Evolutionary conservation across 306 rosid species (phyloP).

Genomic region (Castanospermum australe): DNA sequence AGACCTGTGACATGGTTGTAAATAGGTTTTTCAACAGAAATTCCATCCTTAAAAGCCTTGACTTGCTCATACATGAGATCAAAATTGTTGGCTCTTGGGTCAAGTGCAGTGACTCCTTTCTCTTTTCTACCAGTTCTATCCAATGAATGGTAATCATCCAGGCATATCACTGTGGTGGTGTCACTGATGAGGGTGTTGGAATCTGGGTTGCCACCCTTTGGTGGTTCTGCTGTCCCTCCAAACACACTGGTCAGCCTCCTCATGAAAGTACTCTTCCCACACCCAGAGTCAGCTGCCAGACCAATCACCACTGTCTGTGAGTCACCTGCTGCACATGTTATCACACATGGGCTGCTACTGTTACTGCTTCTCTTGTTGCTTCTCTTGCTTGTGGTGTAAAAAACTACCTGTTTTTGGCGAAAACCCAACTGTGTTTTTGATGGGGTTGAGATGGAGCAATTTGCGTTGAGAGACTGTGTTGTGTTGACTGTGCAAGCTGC

Average conservation of each 20-base stretch:
- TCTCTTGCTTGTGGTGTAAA: slow-evolving; percentile 54
- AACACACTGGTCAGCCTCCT: slow-evolving; percentile 93
- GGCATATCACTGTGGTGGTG: slow-evolving; percentile 93
- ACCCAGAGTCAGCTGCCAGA: slow-evolving; percentile 95
- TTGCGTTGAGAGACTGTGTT: slow-evolving; percentile 72
- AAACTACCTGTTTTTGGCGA: slow-evolving; percentile 71
- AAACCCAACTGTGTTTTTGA: slow-evolving; percentile 64
- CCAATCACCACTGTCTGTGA: slow-evolving; percentile 92
- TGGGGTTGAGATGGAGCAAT: slow-evolving; percentile 59
- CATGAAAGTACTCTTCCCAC: slow-evolving; percentile 99
- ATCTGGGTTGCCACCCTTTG: slow-evolving; percentile 93
- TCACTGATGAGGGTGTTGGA: slow-evolving; percentile 97
- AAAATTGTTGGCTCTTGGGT: slow-evolving; percentile 90
- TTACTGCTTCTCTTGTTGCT: slow-evolving; percentile 25
- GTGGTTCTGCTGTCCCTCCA: slow-evolving; percentile 96
- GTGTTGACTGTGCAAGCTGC: slow-evolving; percentile 85
- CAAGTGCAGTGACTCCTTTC: slow-evolving; percentile 96
- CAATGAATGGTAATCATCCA: slow-evolving; percentile 93
- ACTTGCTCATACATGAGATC: slow-evolving; percentile 98
- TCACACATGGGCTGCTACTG: slow-evolving; percentile 36
- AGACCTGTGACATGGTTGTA: slow-evolving; percentile 96
- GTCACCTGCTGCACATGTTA: slow-evolving; percentile 63
- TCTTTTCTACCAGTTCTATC: slow-evolving; percentile 93
- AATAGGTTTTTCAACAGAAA: slow-evolving; percentile 78
- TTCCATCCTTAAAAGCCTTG: slow-evolving; percentile 77